phyloP scores from a whole-genome alignment of 331 rosid species.

The Quercus phellos region DNA sequence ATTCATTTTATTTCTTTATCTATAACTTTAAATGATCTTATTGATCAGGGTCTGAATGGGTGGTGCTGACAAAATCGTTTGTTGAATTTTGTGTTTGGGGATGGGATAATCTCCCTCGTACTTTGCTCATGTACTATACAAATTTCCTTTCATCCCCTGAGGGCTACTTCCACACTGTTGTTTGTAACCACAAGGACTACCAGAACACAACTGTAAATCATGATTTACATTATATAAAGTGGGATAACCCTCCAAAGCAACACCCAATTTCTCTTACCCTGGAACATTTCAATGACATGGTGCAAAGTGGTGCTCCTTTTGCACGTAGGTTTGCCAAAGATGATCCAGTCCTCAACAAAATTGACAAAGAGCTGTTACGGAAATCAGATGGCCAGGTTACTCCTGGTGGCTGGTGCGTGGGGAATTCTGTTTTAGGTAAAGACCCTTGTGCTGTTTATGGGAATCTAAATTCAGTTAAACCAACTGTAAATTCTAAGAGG shows the following conservation, averaged over 20 bases:
- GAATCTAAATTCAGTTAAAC: slow-evolving; percentile 55
- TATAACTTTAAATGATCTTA: background rate
- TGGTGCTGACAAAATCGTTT: slow-evolving; percentile 67
- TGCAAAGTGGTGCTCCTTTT: slow-evolving; percentile 66
- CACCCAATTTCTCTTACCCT: slow-evolving; percentile 47
- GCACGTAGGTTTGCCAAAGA: slow-evolving; percentile 48
- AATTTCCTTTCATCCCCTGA: slow-evolving; percentile 72
- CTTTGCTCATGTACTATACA: slow-evolving; percentile 83
- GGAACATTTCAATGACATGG: slow-evolving; percentile 70
- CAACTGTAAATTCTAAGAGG: slow-evolving; percentile 51
- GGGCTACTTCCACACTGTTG: slow-evolving; percentile 85
- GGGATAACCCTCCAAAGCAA: slow-evolving; percentile 75
- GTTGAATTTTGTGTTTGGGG: slow-evolving; percentile 80
- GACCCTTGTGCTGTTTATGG: slow-evolving; percentile 51
- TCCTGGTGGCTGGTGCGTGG: slow-evolving; percentile 74
- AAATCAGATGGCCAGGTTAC: slow-evolving; percentile 51
- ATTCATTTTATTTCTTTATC: background rate
- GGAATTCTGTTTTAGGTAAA: slow-evolving; percentile 29
- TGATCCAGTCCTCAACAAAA: slow-evolving; percentile 64
- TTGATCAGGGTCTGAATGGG: slow-evolving; percentile 66
- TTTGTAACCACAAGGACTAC: slow-evolving; percentile 85
- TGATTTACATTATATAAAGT: slow-evolving; percentile 59
- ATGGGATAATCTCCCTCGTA: slow-evolving; percentile 93
- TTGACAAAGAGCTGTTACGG: slow-evolving; percentile 52
- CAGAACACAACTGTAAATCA: slow-evolving; percentile 84